Evolutionary conservation across 768 basidiomycete species (phyloP), one percentile per base, ranked within the genome.

Genomic region (Trametes villosa): DNA sequence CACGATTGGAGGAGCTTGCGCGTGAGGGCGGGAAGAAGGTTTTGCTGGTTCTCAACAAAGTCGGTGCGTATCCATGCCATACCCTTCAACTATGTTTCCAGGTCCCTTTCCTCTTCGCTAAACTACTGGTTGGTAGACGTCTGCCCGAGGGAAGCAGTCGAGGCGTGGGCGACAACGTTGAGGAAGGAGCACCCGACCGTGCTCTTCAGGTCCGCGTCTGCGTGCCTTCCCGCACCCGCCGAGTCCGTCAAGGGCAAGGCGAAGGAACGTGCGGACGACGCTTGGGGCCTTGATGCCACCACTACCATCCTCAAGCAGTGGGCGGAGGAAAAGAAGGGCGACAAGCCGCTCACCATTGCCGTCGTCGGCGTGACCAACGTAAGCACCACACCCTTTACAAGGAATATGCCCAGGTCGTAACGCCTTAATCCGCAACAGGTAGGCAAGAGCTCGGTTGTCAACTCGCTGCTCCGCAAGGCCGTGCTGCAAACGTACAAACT

Each of bases 311-410:
- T 94, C 6, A 72, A 74, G 11, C 69, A 75, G 38, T 78, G 79
- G 75, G 81, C 84, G 3, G 68, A 75, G 46, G 75, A 79, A 58
- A 85, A 85, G 66, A 68, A 75, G 13, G 74, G 74, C 3, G 78
- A 81, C 13, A 76, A 78, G 53, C 81, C 83, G 1, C 75, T 95
- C 12, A 76, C 80, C 26, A 85, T 94, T 51, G 92, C 91, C 33
- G 83, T 96, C 20, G 86, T 92, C 59, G 95, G 95, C n/a, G 74
- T 91, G 26, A 83, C 91, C 0, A 94, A 94, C 68, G 94, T 92
- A 68, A 62, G 88, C 74, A 34, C 33, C 31, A 11, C 53, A 53
- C 20, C 40, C 15, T n/a, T 18, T n/a, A 6, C 9, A 8, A 15
- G 20, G 7, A 44, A 41, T 27, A 34, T 49, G 15, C 50, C 58